Evolutionary conservation across 306 rosid genomes (phyloP).

Genomic region (Glycine latifolia): DNA sequence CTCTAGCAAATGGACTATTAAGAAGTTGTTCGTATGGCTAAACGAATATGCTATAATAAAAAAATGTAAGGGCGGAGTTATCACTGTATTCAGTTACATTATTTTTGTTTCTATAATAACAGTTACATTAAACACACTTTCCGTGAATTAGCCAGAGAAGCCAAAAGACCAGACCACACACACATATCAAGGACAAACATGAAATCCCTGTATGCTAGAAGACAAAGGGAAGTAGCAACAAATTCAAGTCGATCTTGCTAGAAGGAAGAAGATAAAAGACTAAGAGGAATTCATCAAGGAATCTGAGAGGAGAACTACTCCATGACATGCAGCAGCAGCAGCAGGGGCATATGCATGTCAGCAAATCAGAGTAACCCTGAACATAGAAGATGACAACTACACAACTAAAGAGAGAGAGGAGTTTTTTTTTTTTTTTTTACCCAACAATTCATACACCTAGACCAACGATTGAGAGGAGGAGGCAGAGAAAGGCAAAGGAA

Average conservation of each 20-base stretch:
- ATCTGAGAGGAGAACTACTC: slow-evolving; percentile 88
- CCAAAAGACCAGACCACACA: neutral
- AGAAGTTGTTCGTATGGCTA: no score
- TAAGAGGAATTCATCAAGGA: slow-evolving; percentile 53
- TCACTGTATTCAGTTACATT: no score
- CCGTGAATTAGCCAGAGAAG: neutral
- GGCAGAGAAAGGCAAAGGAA: slow-evolving; percentile 79
- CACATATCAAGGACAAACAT: neutral
- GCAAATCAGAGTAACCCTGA: slow-evolving; percentile 28
- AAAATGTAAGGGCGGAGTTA: no score
- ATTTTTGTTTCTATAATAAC: no score
- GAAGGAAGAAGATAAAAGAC: neutral
- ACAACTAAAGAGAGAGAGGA: neutral
- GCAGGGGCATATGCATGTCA: slow-evolving; percentile 86
- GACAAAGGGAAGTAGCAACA: neutral
- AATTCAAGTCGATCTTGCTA: neutral
- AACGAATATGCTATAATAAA: no score
- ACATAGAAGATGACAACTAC: neutral
- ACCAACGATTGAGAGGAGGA: slow-evolving; percentile 77
- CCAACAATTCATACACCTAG: slow-evolving; percentile 79
- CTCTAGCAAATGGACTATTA: no score
- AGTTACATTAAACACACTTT: no score
- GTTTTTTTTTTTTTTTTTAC: slow-evolving; percentile 46
- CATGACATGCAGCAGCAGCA: slow-evolving; percentile 81
- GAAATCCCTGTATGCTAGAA: neutral